These are phyloP conservation scores for Naganishia onofrii DNA, from an alignment of 768 basidiomycete genomes.

Conservation along the genomic window DNA sequence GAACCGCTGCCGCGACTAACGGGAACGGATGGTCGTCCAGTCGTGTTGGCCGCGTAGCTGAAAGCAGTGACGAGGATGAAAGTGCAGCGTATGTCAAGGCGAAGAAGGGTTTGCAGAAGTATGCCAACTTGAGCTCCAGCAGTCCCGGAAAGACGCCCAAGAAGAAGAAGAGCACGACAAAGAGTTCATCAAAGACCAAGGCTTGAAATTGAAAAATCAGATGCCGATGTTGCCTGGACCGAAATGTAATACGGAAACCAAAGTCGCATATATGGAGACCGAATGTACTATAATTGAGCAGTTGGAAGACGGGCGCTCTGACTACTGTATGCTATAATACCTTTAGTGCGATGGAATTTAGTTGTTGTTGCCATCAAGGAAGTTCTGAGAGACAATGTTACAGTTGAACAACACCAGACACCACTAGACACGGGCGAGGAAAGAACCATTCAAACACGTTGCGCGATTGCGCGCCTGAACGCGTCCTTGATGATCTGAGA, in stretches of 20 bases:
- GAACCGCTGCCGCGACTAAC: background rate
- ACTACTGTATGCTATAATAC: conserved; percentile 6
- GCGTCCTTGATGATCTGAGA: conserved; percentile 4
- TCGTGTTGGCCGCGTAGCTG: conserved; percentile 42
- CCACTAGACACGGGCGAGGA: too few relatives aligned
- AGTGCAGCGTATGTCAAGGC: conserved; percentile 44
- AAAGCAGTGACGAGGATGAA: conserved; percentile 45
- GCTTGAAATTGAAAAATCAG: background rate
- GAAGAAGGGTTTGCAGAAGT: conserved; percentile 39
- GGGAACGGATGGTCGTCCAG: conserved; percentile 36
- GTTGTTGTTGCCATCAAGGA: background rate
- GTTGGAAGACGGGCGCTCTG: background rate
- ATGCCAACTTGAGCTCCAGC: conserved; percentile 41
- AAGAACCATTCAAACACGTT: background rate
- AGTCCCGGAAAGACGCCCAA: conserved; percentile 29
- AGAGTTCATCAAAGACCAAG: conserved; percentile 10
- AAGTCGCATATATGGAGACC: conserved; percentile 7
- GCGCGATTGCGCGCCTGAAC: background rate
- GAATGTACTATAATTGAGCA: conserved; percentile 7
- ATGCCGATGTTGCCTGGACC: background rate
- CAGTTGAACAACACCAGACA: too few relatives aligned
- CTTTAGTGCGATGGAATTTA: background rate
- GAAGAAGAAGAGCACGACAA: conserved; percentile 32
- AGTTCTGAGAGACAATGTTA: too few relatives aligned
- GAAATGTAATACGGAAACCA: background rate